Conservation (phyloP, 2,329 filamentous ascomycete genomes). For the Colletotrichum limetticola region DNA sequence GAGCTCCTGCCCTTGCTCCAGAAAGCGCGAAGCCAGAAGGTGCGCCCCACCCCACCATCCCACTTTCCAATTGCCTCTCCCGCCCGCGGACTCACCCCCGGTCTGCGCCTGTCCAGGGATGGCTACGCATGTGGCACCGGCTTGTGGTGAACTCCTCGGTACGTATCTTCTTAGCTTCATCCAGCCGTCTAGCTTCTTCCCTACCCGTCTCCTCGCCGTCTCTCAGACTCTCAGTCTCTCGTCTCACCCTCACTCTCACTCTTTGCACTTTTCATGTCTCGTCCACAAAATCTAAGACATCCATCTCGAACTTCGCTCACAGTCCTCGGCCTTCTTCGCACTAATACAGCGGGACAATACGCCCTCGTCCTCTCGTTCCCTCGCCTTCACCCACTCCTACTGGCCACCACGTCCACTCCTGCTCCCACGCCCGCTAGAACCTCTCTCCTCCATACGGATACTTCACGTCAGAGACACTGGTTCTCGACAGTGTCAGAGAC, state of each 20-base stretch:
- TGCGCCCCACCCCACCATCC: conserved; percentile 13
- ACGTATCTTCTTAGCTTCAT: neutral
- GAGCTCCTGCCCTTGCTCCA: neutral
- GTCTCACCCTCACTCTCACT: neutral
- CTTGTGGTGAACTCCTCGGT: neutral
- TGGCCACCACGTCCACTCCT: conserved; percentile 2
- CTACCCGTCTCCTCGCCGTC: neutral
- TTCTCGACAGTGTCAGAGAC: conserved; percentile 12
- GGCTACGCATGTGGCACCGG: conserved; percentile 23
- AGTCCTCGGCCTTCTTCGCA: neutral
- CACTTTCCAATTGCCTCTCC: conserved; percentile 29
- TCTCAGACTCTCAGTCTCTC: neutral
- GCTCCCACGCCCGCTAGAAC: conserved; percentile 9
- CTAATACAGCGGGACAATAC: neutral
- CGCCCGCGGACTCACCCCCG: conserved; percentile 17
- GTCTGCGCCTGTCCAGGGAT: conserved; percentile 21
- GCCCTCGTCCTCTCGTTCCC: neutral
- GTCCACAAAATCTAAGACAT: too few relatives aligned
- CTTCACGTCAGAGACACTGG: conserved; percentile 16
- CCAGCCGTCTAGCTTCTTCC: neutral
- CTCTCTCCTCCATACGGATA: neutral
- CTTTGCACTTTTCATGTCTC: neutral
- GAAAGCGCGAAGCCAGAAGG: neutral
- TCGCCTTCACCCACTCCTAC: conserved; percentile 10
- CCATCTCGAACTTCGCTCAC: too few relatives aligned